Base-by-base conservation (phyloP, 2,329 filamentous ascomycete species). In the Neopestalotiopsis sp. region DNA sequence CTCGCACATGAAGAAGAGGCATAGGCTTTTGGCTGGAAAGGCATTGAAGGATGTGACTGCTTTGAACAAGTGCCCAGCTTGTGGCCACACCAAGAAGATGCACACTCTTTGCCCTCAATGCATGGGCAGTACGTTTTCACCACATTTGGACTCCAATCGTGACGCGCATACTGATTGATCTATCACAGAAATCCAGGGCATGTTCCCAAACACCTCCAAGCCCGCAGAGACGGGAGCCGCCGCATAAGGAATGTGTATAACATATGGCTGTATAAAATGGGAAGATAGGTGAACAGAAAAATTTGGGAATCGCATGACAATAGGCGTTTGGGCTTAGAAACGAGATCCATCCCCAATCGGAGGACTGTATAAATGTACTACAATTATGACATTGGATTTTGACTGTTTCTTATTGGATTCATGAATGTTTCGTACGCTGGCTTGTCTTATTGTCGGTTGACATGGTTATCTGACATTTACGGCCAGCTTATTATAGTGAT, bases 1-100 rank as follows among this genome's bases (percentile, higher is more conserved):
- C 42, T 98, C 95, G 57, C 94, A 99, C 81, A 94, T 94, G 86
- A 97, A 96, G 85, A 97, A 94, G 87, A 89, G 96, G 75, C 91
- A 94, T 78, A 90, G 97, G 76, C 94, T 97, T 79, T 92, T 98
- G 91, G 95, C 95, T 30, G 96, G 96, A 77, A 99, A 99, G 84
- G 95, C 91, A 59, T 82, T 99, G 75, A 93, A 97, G 83, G 96
- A 99, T 79, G 90, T 97, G 69, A 96, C 92, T 72, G 89, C 89
- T 67, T 83, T 99, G 74, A 97, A 94, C 84, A 93, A 90, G 77
- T 99, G 96, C 79, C 93, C 95, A 0, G 93, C 91, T 14, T 99
- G 96, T 76, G 97, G 96, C 63, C 89, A 92, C 78, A 84, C 90
- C 32, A 99, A 99, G 86, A 91, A 94, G 78, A 91, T 94, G 77